Percentiles rank a stretch among this genome's conserved stretches.
Evolutionary conservation across 1,284 basidiomycete genomes (phyloP).

Genomic region (Rhizoctonia solani): DNA sequence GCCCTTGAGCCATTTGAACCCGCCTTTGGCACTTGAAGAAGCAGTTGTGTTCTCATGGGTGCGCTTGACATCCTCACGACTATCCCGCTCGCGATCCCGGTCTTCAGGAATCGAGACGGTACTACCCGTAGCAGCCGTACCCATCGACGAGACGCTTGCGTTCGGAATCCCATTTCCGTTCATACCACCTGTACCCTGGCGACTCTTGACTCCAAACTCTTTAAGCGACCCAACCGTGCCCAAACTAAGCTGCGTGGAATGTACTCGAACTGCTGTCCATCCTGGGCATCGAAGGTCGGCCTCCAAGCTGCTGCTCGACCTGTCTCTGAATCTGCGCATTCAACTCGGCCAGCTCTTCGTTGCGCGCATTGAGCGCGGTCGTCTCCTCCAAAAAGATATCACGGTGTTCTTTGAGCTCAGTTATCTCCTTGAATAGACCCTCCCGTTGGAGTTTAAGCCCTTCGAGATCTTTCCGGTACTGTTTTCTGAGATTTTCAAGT

Average conservation of each 20-base stretch:
- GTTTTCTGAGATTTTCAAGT: slow-evolving; percentile 85
- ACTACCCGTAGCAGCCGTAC: no score
- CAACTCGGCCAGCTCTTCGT: slow-evolving; percentile 89
- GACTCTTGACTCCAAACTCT: slow-evolving; percentile 24
- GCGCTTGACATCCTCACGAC: slow-evolving; percentile 6
- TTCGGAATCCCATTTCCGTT: background rate
- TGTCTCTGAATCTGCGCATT: slow-evolving; percentile 79
- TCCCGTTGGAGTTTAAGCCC: slow-evolving; percentile 85
- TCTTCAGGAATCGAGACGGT: background rate
- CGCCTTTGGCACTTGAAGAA: slow-evolving; percentile 8
- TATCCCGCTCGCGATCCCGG: no score
- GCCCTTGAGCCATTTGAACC: slow-evolving; percentile 38
- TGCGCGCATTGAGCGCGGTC: slow-evolving; percentile 84
- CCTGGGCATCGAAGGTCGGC: background rate
- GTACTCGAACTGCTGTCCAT: slow-evolving; percentile 12
- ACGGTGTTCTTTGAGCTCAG: slow-evolving; percentile 83
- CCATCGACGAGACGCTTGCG: slow-evolving; percentile 32
- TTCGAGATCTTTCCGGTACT: slow-evolving; percentile 85
- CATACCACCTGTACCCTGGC: background rate
- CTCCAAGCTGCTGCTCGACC: slow-evolving; percentile 53
- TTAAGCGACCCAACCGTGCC: slow-evolving; percentile 21
- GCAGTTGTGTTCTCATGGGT: background rate
- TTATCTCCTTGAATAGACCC: slow-evolving; percentile 76
- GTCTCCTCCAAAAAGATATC: slow-evolving; percentile 91
- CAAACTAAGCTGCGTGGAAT: slow-evolving; percentile 25